Evolutionary conservation across 768 basidiomycete genomes (phyloP).

Genomic region (Russula olivacea): DNA sequence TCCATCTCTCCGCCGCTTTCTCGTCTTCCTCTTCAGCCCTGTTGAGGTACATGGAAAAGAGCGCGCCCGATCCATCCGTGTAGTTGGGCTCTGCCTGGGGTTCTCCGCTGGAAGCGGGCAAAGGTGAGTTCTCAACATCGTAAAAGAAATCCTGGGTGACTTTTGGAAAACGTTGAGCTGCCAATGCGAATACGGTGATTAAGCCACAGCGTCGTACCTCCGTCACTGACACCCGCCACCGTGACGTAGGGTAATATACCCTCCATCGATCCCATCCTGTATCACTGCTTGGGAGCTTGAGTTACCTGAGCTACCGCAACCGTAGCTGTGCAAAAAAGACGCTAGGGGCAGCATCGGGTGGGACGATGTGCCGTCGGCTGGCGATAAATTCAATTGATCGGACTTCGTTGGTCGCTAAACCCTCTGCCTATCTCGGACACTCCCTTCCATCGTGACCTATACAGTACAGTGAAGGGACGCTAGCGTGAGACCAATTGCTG

Average conservation of each 20-base stretch:
- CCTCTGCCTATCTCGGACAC: no score
- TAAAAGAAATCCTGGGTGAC: not conserved
- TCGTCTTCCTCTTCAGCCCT: constrained; percentile 20
- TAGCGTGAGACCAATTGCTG: no score
- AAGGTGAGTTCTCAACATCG: constrained; percentile 1
- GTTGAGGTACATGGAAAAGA: constrained; percentile 19
- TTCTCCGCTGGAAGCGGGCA: constrained; percentile 5
- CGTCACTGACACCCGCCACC: not conserved
- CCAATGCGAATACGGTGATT: not conserved
- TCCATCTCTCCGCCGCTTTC: constrained; percentile 14
- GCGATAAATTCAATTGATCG: not conserved
- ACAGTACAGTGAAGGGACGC: no score
- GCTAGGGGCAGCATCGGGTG: not conserved
- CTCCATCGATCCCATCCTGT: not conserved
- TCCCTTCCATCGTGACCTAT: no score
- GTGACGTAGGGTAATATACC: not conserved
- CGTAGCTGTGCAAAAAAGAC: not conserved
- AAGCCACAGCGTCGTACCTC: not conserved
- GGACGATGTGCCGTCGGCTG: not conserved
- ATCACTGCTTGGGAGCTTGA: not conserved
- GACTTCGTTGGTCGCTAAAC: no score
- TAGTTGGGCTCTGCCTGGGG: constrained; percentile 8
- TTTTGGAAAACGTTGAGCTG: not conserved
- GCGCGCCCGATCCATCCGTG: constrained; percentile 15
- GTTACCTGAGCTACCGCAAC: not conserved